phyloP scores from a whole-genome alignment of 345 rosid species.

The Anacardium occidentale region DNA sequence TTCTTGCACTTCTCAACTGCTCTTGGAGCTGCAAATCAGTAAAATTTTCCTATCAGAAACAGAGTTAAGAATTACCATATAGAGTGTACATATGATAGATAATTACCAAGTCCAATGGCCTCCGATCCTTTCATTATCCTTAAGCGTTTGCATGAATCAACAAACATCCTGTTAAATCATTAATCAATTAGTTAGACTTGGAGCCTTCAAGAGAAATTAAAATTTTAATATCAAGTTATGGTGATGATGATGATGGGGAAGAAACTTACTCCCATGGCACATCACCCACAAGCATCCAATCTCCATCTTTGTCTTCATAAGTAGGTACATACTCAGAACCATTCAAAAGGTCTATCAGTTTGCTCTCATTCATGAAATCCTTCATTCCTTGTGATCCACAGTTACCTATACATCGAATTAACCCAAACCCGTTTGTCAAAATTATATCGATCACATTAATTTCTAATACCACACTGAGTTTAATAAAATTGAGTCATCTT shows the following conservation, averaged over 20 bases:
- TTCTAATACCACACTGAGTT: too few relatives aligned
- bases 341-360: conserved; percentile 66
- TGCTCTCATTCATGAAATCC: conserved; percentile 83
- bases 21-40: conserved; percentile 55
- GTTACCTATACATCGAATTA: conserved; percentile 38
- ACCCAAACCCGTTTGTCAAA: not conserved
- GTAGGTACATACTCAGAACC: conserved; percentile 82
- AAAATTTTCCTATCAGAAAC: not conserved
- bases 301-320: conserved; percentile 87
- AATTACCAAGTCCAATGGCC: conserved; percentile 85
- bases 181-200: too few relatives aligned
- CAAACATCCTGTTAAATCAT: conserved; percentile 55
- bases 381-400: conserved; percentile 75
- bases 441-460: too few relatives aligned
- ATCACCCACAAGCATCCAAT: conserved; percentile 94
- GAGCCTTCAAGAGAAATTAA: too few relatives aligned
- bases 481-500: not conserved
- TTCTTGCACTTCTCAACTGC: conserved; percentile 78
- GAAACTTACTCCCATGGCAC: conserved; percentile 85
- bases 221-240: too few relatives aligned
- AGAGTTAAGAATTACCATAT: not conserved
- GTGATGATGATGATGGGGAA: not conserved
- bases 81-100: not conserved
- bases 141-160: conserved; percentile 71
- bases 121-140: conserved; percentile 81